phyloP scores from a whole-genome alignment of 2,329 filamentous ascomycete species.

The Stachybotrys chlorohalonatus region DNA sequence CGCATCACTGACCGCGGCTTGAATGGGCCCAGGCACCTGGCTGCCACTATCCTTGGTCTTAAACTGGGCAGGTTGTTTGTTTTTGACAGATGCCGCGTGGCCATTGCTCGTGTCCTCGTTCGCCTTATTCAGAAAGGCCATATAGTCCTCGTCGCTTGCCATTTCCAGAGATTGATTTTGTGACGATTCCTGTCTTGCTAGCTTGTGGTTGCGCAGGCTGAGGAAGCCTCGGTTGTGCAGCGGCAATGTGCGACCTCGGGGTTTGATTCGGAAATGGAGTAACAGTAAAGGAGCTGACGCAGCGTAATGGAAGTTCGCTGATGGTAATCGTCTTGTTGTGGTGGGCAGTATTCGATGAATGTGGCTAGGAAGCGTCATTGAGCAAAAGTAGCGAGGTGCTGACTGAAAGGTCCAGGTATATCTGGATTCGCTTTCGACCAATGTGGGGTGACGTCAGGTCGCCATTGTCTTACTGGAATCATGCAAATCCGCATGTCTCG shows the following conservation, averaged over 20 bases:
- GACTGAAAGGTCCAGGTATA: neutral
- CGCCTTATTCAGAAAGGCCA: slow-evolving; percentile 77
- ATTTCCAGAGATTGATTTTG: slow-evolving; percentile 29
- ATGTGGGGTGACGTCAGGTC: slow-evolving; percentile 6
- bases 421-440: neutral
- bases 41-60: slow-evolving; percentile 45
- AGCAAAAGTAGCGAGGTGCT: neutral
- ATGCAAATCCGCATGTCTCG: too few species aligned
- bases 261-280: neutral
- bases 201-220: neutral
- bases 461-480: neutral
- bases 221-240: neutral
- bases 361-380: neutral
- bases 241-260: neutral
- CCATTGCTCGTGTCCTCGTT: slow-evolving; percentile 64
- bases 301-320: neutral
- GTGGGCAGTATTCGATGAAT: neutral
- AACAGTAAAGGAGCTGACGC: neutral
- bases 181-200: neutral
- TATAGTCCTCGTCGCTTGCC: slow-evolving; percentile 75
- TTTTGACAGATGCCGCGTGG: slow-evolving; percentile 9
- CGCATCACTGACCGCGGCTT: slow-evolving; percentile 37
- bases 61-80: slow-evolving; percentile 24
- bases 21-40: slow-evolving; percentile 51
- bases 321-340: neutral